These are phyloP conservation scores for Coleophoma cylindrospora DNA, from an alignment of 2,329 filamentous ascomycete species.

Conservation along the genomic window DNA sequence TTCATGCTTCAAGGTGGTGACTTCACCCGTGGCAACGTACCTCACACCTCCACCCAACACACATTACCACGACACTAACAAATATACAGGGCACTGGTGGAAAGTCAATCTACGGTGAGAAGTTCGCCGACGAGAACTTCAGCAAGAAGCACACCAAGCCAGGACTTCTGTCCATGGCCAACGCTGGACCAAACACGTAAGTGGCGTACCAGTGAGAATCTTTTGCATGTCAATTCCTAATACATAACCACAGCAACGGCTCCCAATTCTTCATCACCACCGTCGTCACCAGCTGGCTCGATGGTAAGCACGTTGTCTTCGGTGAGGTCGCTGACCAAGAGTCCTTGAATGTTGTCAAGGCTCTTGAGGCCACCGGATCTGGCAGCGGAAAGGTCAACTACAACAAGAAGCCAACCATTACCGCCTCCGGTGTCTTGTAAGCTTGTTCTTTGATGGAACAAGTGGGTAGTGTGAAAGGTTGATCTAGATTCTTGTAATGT, in stretches of 20 bases:
- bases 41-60: slow-evolving; percentile 26
- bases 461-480: neutral
- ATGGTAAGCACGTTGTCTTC: slow-evolving; percentile 83
- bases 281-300: slow-evolving; percentile 79
- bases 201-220: slow-evolving; percentile 18
- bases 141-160: slow-evolving; percentile 64
- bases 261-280: slow-evolving; percentile 98
- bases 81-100: slow-evolving; percentile 63
- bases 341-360: slow-evolving; percentile 48
- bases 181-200: slow-evolving; percentile 90
- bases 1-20: slow-evolving; percentile 98
- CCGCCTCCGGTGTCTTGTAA: slow-evolving; percentile 46
- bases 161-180: slow-evolving; percentile 90
- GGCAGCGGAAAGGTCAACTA: slow-evolving; percentile 50
- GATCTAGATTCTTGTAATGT: no score
- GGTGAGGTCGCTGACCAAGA: slow-evolving; percentile 58
- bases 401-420: slow-evolving; percentile 53
- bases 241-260: slow-evolving; percentile 69
- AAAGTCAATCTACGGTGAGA: slow-evolving; percentile 92
- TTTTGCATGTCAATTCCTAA: slow-evolving; percentile 37
- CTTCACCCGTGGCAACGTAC: slow-evolving; percentile 87
- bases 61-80: slow-evolving; percentile 52
- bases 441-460: slow-evolving; percentile 1
- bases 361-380: slow-evolving; percentile 56
- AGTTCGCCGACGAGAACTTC: slow-evolving; percentile 95